Evolutionary conservation across 768 basidiomycete species (phyloP).

Genomic region (Kwoniella shandongensis): DNA sequence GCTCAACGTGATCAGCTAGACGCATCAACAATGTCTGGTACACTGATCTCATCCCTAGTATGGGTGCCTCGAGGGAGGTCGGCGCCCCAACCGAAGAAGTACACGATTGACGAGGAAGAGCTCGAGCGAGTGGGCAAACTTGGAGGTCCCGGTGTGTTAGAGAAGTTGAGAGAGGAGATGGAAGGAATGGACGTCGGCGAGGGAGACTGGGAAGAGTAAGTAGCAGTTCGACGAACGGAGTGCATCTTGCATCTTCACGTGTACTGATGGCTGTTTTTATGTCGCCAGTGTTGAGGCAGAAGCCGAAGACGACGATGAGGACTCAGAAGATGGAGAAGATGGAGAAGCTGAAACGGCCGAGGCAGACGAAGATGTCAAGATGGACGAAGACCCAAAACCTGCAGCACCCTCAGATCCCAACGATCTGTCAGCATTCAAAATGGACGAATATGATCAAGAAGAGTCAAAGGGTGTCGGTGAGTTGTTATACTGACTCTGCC

Average conservation of each 20-base stretch:
- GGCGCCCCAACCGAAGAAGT: conserved; percentile 73
- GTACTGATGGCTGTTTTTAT: neutral
- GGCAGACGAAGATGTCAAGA: conserved; percentile 52
- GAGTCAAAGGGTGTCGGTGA: conserved; percentile 54
- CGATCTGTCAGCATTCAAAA: conserved; percentile 80
- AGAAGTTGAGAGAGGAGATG: conserved; percentile 72
- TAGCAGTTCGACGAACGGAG: too few species aligned
- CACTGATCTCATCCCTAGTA: conserved; percentile 50
- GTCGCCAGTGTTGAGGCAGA: conserved; percentile 12
- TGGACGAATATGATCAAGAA: conserved; percentile 91
- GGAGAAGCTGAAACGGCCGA: conserved; percentile 51
- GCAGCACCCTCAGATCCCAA: conserved; percentile 56
- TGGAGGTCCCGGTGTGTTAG: conserved; percentile 84
- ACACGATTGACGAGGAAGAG: conserved; percentile 85
- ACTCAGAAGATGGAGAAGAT: conserved; percentile 58
- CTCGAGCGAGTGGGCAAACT: conserved; percentile 84
- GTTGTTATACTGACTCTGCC: conserved; percentile 12
- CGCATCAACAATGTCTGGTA: conserved; percentile 45
- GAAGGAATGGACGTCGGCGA: conserved; percentile 71
- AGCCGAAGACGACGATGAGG: conserved; percentile 32
- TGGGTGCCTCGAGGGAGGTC: conserved; percentile 82
- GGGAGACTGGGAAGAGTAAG: conserved; percentile 89
- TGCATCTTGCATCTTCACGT: too few species aligned
- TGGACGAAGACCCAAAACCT: conserved; percentile 45
- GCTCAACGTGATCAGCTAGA: conserved; percentile 3